These are phyloP conservation scores for Rubia tinctorum DNA, from an alignment of 305 asterid genomes.

Conservation along the genomic window DNA sequence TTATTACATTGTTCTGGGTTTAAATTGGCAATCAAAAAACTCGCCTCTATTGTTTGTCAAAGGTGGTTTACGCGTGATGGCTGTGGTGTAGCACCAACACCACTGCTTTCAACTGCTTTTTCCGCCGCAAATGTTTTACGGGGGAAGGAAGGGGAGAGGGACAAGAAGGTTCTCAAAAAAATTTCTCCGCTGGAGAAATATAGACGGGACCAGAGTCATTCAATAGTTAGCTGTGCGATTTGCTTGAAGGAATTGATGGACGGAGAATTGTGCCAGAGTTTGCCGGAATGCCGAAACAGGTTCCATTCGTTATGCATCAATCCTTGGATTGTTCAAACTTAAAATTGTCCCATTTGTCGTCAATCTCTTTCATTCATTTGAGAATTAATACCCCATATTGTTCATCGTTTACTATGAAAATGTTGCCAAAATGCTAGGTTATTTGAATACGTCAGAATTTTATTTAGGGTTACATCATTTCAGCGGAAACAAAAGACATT, in stretches of 20 bases:
- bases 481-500: no score
- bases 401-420: background rate
- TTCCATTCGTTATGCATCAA: slow-evolving; percentile 5
- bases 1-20: background rate
- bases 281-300: slow-evolving; percentile 3
- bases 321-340: slow-evolving; percentile 12
- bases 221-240: background rate
- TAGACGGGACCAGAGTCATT: background rate
- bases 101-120: background rate
- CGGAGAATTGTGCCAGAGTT: slow-evolving; percentile 12
- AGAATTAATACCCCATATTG: background rate
- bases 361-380: slow-evolving; percentile 7
- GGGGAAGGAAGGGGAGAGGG: background rate
- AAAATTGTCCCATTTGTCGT: slow-evolving; percentile 10
- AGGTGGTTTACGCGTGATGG: background rate
- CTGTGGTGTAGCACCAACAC: background rate
- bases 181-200: background rate
- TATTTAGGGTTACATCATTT: no score
- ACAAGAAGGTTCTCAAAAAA: background rate
- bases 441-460: background rate
- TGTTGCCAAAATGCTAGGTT: background rate
- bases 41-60: background rate
- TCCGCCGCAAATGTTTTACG: background rate
- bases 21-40: background rate
- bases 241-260: slow-evolving; percentile 13